Evolutionary conservation across 495 filamentous ascomycete species (phyloP), one percentile per base, ranked within the genome.

Genomic region (Endocarpon pusillum): DNA sequence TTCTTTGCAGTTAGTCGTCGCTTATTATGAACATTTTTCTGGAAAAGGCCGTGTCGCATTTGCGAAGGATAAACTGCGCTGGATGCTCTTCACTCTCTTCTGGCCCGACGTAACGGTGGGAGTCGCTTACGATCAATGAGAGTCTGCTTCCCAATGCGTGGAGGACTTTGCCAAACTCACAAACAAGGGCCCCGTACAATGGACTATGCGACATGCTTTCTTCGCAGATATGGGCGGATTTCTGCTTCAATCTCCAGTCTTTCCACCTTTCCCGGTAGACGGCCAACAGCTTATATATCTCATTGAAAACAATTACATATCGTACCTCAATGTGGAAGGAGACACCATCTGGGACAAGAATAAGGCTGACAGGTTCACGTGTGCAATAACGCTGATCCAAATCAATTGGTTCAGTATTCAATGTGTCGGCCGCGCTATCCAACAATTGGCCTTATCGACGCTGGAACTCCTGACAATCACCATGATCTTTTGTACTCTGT

Each of bases 171-270:
- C 19, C 0, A 5, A 15, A 0, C 7, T 37, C 2, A 27, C 32
- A 17, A 20, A 31, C 12, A 5, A 18, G 1, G n/a, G n/a, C n/a
- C n/a, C n/a, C n/a, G n/a, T n/a, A n/a, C 19, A 40, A 36, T 57
- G 47, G 49, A 52, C 47, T 2, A 41, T 52, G 26, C 41, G 42
- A 0, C 51, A 55, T 31, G 49, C 37, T 1, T 57, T 57, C 35
- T 57, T 48, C 32, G 54, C 54, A 4, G 43, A 58, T 16, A 54
- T 53, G 47, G 54, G 54, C 6, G 54, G 47, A 0, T 34, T 57
- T 28, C 12, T 42, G 8, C 35, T 55, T 8, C 32, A 47, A 19
- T 14, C 43, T 1, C 29, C 19, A 3, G 44, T 47, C 18, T 28
- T 33, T 29, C 20, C 30, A 11, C 31, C 45, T 4, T 56, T 58